Base-by-base conservation (phyloP, 345 rosid species). In the Hibiscus trionum region DNA sequence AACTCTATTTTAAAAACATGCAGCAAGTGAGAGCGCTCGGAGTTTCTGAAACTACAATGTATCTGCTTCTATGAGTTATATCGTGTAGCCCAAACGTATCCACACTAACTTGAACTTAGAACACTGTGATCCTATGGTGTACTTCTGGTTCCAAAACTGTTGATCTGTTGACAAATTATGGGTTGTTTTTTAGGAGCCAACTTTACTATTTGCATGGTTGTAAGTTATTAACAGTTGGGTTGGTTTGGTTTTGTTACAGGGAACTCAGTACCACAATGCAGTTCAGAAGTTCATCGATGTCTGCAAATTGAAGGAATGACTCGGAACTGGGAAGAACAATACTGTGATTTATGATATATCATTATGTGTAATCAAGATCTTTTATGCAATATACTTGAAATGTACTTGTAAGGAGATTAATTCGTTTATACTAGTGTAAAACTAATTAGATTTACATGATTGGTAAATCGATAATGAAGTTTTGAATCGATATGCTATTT, bases 241-340 rank as follows among this genome's bases (percentile, higher is more conserved):
- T 19, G 33, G 66, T 1, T 27, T 31, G 12, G 16, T 26, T 59
- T 66, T 66, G 8, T 83, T 73, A 29, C 91, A 91, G 98, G 97
- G 97, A 81, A 89, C 93, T 61, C 97, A 91, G 76, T 91, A 90
- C 80, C 98, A 86, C 72, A 91, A 93, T 77, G 97, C 97, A 11
- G 93, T 93, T 24, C 90, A 89, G 84, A 93, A 88, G 79, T 91
- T 93, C 62, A 59, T 93, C 16, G 84, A 87, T 31, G 82, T 93
- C 21, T 91, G 97, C 86, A 89, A 89, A 83, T 78, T 93, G 90
- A 89, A 81, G 8, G 84, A 88, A 59, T 82, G 77, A 86, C 47
- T 14, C 3, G 21, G 37, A 14, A 14, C 33, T 46, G 14, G 33
- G 57, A 24, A 44, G 19, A 46, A 14, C 11, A 14, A 24, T 29